Evolutionary conservation across 352 stramenopile species (phyloP), one percentile per base, ranked within the genome.

Genomic region (Globisporangium spiculum): DNA sequence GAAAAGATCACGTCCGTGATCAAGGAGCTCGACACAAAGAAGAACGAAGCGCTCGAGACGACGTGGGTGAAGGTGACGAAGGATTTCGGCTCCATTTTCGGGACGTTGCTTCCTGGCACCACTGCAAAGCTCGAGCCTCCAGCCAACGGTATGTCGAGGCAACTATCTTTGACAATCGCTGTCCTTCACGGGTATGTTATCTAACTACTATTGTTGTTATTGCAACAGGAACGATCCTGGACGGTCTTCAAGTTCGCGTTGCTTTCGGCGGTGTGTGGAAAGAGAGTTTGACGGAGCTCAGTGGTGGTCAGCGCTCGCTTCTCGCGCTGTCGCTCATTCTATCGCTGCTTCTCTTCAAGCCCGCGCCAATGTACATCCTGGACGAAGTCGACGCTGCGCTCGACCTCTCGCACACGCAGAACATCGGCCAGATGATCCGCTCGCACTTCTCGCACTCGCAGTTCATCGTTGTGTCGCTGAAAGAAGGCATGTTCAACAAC

Each of bases 401-500:
- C 60, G 98, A 99, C 82, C 85, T 99, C 56, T 99, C 94, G 57
- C 98, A 99, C 86, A 99, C 98, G 14, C 98, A 99, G 72, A 99
- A 99, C 76, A 99, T 99, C 74, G 98, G 98, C 20, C 97, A 98
- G 66, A 99, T 99, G 98, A 97, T 99, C 55, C 94, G 97, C 14
- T 98, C 97, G 36, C 98, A 99, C 78, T 99, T 99, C 77, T 98
- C 91, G 36, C 89, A 99, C 73, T 99, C 96, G 70, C 98, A 99
- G 80, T 99, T 99, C 78, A 99, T 99, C 73, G 97, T 99, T 63
- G 98, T 99, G 22, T 99, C 96, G 32, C 81, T 99, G 22, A 99
- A 99, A 79, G 98, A 99, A 84, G 98, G 98, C 55, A 99, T 99
- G 98, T 99, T 99, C 85, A 99, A 99, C 84, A 99, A 99, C 76